Conservation (phyloP, 2,329 filamentous ascomycete genomes). For the Davidsoniella eucalypti region DNA sequence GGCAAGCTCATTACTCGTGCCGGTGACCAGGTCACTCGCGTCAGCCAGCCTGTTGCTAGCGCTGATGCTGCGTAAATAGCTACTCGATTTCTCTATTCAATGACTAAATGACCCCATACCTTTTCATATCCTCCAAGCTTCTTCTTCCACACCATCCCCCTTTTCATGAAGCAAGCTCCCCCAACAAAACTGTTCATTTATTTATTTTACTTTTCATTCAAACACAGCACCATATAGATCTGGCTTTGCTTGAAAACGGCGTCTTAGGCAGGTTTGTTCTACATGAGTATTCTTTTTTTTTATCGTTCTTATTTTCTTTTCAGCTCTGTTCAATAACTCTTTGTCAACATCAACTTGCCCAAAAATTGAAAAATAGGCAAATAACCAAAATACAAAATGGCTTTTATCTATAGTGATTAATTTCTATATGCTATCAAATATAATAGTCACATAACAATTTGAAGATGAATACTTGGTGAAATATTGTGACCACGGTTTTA, state of each 20-base stretch:
- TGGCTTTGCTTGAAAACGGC: too few relatives aligned
- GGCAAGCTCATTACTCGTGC: slow-evolving; percentile 75
- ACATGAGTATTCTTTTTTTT: slow-evolving; percentile 1
- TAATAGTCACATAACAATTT: background rate
- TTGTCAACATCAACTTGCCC: background rate
- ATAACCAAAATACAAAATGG: background rate
- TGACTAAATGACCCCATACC: too few relatives aligned
- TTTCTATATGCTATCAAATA: too few relatives aligned
- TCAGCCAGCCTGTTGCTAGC: slow-evolving; percentile 60
- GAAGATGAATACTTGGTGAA: too few relatives aligned
- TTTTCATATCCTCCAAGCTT: too few relatives aligned
- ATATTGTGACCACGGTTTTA: too few relatives aligned
- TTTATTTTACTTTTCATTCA: too few relatives aligned
- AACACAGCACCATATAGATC: too few relatives aligned
- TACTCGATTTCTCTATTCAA: background rate
- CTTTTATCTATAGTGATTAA: background rate
- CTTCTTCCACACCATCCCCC: too few relatives aligned
- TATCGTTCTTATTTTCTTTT: background rate
- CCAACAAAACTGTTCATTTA: too few relatives aligned
- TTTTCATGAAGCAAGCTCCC: too few relatives aligned
- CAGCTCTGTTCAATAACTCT: background rate
- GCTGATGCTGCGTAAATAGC: slow-evolving; percentile 58
- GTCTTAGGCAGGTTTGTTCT: too few relatives aligned
- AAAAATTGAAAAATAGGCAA: background rate
- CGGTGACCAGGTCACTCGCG: slow-evolving; percentile 70